Conservation (phyloP, 164 flowering plant genomes). For the Stephania yunnanensis region DNA sequence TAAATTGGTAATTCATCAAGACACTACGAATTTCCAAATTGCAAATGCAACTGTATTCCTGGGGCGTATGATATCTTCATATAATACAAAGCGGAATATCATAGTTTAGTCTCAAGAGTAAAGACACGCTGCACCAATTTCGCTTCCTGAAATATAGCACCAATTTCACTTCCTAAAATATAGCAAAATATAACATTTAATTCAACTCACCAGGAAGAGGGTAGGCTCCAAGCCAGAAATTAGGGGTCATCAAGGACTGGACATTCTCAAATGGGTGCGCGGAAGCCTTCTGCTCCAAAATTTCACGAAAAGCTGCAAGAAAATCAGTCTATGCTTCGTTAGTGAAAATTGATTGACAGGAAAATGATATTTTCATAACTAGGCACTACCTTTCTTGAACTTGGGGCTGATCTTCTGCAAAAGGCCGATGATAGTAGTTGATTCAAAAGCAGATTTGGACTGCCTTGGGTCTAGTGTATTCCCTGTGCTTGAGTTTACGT, state of each 20-base stretch:
- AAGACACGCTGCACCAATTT: neutral
- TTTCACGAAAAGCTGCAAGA: constrained; percentile 78
- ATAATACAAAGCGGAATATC: neutral
- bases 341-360: neutral
- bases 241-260: constrained; percentile 80
- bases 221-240: constrained; percentile 81
- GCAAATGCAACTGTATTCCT: neutral
- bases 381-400: constrained; percentile 79
- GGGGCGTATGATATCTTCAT: neutral
- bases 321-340: constrained; percentile 5
- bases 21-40: neutral
- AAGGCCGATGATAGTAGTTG: constrained; percentile 81
- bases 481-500: constrained; percentile 77
- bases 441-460: constrained; percentile 57
- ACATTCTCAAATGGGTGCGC: constrained; percentile 98
- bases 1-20: neutral
- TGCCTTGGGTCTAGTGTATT: constrained; percentile 69
- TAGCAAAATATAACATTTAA: neutral
- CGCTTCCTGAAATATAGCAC: neutral
- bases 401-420: constrained; percentile 83
- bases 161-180: neutral
- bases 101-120: neutral
- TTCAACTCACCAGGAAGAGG: constrained; percentile 70
- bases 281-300: constrained; percentile 76
- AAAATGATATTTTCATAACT: neutral